phyloP scores from a whole-genome alignment of 179 eudicot species.

The Patellifolia procumbens region DNA sequence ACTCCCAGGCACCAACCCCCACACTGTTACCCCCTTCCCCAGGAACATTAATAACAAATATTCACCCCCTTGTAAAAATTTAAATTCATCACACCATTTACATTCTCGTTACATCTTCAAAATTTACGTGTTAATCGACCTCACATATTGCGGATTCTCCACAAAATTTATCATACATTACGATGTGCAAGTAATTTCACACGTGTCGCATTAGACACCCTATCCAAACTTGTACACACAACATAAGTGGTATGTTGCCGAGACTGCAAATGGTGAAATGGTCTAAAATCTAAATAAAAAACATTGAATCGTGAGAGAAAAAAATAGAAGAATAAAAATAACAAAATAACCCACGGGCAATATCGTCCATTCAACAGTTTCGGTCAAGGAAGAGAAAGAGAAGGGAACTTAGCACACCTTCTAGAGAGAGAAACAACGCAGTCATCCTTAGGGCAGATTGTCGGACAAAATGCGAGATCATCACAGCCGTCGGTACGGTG shows the following conservation, averaged over 20 bases:
- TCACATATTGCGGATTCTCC: not conserved
- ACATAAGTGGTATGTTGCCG: not conserved
- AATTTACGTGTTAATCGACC: not conserved
- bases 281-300: not conserved
- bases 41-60: not conserved
- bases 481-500: constrained; percentile 74
- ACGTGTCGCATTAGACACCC: too few species aligned
- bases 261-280: not conserved
- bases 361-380: constrained; percentile 1
- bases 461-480: constrained; percentile 66
- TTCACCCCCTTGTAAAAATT: too few species aligned
- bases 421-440: constrained; percentile 53
- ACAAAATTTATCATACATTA: not conserved
- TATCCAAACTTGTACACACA: too few species aligned
- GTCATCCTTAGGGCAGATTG: constrained; percentile 82
- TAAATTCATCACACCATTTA: not conserved
- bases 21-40: not conserved
- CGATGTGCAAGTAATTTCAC: too few species aligned
- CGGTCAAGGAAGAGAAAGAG: not conserved
- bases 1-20: not conserved
- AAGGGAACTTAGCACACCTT: constrained; percentile 22
- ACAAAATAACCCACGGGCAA: not conserved
- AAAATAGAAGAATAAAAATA: not conserved
- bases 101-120: not conserved
- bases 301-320: not conserved